phyloP scores from a whole-genome alignment of 345 rosid genomes.

The Combretum micranthum region DNA sequence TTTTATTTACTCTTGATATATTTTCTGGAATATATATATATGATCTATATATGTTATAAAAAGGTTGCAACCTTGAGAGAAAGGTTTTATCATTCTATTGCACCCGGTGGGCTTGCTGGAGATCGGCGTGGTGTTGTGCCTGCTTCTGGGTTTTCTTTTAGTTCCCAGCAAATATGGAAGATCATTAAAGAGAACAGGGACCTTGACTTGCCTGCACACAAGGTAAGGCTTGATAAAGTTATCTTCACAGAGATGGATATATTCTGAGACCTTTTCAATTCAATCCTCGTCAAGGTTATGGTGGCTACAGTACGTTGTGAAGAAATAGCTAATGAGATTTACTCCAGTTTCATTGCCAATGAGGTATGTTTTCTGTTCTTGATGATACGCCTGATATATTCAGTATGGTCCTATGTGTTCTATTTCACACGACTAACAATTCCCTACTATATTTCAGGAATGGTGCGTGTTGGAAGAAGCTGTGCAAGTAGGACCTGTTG shows the following conservation, averaged over 20 bases:
- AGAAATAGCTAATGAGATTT: constrained; percentile 26
- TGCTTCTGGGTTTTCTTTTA: constrained; percentile 83
- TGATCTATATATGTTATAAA: not conserved
- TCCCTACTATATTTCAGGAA: constrained; percentile 26
- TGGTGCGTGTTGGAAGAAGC: constrained; percentile 68
- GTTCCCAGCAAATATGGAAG: constrained; percentile 75
- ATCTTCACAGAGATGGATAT: too few relatives aligned
- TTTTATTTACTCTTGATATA: too few relatives aligned
- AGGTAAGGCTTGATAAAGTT: constrained; percentile 25
- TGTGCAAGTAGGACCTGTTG: constrained; percentile 38
- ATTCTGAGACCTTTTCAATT: too few relatives aligned
- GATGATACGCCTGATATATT: too few relatives aligned
- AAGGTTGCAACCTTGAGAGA: constrained; percentile 76
- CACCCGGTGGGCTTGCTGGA: constrained; percentile 91
- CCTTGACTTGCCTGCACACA: constrained; percentile 94
- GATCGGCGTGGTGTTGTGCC: constrained; percentile 85
- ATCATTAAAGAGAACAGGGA: constrained; percentile 82
- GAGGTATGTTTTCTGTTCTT: constrained; percentile 15
- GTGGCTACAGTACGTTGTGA: constrained; percentile 35
- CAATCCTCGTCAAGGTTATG: constrained; percentile 17
- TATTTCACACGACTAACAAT: not conserved
- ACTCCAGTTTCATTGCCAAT: constrained; percentile 11
- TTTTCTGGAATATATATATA: too few relatives aligned
- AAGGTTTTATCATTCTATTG: constrained; percentile 67
- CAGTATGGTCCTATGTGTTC: too few relatives aligned